Conservation (phyloP, 495 filamentous ascomycete species). For the Penicillium bovifimosum region DNA sequence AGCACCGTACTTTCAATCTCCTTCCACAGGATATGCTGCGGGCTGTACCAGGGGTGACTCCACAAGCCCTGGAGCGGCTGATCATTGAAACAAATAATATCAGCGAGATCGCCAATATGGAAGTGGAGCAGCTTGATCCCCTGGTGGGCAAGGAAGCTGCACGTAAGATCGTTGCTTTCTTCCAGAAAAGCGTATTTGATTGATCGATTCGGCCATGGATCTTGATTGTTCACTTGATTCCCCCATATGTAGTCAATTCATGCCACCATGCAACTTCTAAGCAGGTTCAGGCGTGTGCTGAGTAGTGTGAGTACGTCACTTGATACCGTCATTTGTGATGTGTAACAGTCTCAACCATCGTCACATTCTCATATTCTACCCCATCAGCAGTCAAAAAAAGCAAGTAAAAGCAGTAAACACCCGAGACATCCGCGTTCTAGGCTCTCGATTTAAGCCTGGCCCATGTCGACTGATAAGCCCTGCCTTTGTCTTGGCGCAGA, state of each 20-base stretch:
- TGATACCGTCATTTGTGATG: neutral
- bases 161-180: conserved; percentile 73
- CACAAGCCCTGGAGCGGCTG: conserved; percentile 64
- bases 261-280: too few species aligned
- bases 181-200: conserved; percentile 74
- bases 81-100: conserved; percentile 71
- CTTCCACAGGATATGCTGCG: conserved; percentile 82
- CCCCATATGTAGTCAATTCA: neutral
- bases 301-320: neutral
- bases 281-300: too few species aligned
- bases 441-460: neutral
- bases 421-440: conserved; percentile 25
- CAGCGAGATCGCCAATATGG: conserved; percentile 81
- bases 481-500: conserved; percentile 21
- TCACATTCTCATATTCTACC: neutral
- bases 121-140: conserved; percentile 60
- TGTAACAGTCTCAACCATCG: neutral
- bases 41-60: conserved; percentile 78
- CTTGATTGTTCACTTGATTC: neutral
- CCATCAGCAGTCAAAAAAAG: neutral
- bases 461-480: neutral
- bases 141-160: conserved; percentile 78
- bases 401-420: conserved; percentile 18
- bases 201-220: conserved; percentile 3
- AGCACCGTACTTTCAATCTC: conserved; percentile 55